Evolutionary conservation across 2,329 filamentous ascomycete genomes (phyloP).

Genomic region (Balansia obtecta): DNA sequence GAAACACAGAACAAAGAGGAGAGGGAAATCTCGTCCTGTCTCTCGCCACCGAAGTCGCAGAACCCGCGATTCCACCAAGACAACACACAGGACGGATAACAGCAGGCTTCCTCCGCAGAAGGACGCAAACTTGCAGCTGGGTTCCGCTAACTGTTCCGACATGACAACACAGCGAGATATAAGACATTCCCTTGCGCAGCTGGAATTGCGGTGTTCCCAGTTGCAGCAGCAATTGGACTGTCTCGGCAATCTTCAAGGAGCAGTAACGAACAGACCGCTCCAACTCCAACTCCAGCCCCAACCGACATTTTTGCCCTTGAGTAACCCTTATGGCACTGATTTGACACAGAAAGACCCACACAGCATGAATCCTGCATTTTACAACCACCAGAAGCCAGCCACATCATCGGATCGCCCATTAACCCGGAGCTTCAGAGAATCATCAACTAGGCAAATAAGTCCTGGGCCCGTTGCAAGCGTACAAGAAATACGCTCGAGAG

Average conservation of each 20-base stretch:
- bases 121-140: not conserved
- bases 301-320: not conserved
- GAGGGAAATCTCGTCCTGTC: not conserved
- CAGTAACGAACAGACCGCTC: not conserved
- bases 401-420: not conserved
- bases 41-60: not conserved
- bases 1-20: not conserved
- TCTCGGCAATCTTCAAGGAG: not conserved
- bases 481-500: not conserved
- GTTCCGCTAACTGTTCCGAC: not conserved
- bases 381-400: not conserved
- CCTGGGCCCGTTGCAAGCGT: not conserved
- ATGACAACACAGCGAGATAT: not conserved
- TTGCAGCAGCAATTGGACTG: slow-evolving; percentile 2
- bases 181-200: slow-evolving; percentile 1
- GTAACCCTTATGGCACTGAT: not conserved
- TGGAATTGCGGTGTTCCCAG: slow-evolving; percentile 3
- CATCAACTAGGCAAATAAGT: not conserved
- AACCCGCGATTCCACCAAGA: too few species aligned
- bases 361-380: not conserved
- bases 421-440: not conserved
- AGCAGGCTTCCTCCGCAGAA: not conserved
- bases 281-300: not conserved
- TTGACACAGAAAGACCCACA: not conserved
- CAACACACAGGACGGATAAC: not conserved